A percentile compares a stretch with the other conserved stretches of the same genome.
Conservation (phyloP, 106 monocot species). For the Agapanthus africanus region DNA sequence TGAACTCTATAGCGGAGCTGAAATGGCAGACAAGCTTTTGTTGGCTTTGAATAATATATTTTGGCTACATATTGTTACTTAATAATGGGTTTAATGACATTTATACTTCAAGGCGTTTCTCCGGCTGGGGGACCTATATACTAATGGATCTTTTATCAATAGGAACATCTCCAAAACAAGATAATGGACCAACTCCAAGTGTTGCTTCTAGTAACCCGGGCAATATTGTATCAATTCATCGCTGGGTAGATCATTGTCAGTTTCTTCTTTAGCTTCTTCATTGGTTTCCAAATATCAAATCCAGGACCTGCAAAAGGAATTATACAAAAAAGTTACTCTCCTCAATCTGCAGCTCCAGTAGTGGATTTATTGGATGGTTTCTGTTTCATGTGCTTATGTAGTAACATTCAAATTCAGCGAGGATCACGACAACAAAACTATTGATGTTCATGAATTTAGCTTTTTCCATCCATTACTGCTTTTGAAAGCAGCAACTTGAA, state of each 20-base stretch:
- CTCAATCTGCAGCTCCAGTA: too few relatives aligned
- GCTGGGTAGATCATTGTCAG: constrained; percentile 23
- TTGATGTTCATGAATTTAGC: too few relatives aligned
- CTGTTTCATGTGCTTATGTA: too few relatives aligned
- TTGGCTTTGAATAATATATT: not conserved
- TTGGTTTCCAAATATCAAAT: constrained; percentile 7
- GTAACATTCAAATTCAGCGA: too few relatives aligned
- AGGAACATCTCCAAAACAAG: constrained; percentile 44
- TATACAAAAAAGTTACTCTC: too few relatives aligned
- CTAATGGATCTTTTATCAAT: constrained; percentile 90
- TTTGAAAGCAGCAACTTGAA: too few relatives aligned
- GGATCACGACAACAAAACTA: too few relatives aligned
- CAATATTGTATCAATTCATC: too few relatives aligned
- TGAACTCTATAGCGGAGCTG: not conserved
- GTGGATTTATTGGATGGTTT: too few relatives aligned
- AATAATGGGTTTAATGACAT: constrained; percentile 4
- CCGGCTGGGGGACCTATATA: constrained; percentile 43
- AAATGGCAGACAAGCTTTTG: not conserved
- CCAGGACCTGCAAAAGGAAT: constrained; percentile 27
- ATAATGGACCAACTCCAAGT: constrained; percentile 24
- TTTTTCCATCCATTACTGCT: too few relatives aligned
- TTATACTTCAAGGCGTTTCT: constrained; percentile 27
- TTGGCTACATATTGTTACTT: not conserved
- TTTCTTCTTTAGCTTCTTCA: constrained; percentile 21
- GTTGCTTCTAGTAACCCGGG: constrained; percentile 19